These are phyloP conservation scores for Zhuliangozyma blackwelliae DNA, from an alignment of 1,139 yeast species.

Conservation along the genomic window DNA sequence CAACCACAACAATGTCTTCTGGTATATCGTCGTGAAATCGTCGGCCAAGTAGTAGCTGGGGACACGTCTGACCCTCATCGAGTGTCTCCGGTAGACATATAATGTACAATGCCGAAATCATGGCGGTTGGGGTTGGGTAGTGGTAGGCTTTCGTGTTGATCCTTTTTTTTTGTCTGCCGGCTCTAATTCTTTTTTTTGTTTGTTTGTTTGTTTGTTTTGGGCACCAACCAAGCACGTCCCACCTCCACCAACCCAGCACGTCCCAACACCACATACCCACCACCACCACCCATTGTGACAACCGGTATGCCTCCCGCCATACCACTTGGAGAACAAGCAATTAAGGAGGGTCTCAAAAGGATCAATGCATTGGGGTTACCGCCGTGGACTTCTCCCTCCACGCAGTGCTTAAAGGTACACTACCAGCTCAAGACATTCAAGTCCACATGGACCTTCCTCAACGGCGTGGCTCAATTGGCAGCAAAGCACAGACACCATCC, in stretches of 20 bases:
- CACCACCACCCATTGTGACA: no score
- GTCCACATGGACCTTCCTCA: constrained; percentile 63
- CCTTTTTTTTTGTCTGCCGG: no score
- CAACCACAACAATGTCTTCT: constrained; percentile 19
- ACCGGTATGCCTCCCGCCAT: no score
- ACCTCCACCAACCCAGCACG: no score
- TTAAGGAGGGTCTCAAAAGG: constrained; percentile 6
- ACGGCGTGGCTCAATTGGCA: constrained; percentile 56
- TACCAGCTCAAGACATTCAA: constrained; percentile 49
- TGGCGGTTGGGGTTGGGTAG: constrained; percentile 8
- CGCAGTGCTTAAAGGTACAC: constrained; percentile 9
- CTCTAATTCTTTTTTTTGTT: no score
- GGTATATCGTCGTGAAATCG: constrained; percentile 33
- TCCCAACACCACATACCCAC: no score
- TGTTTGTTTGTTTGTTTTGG: no score
- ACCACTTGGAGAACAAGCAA: constrained; percentile 6
- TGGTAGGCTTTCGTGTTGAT: no score
- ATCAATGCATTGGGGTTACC: constrained; percentile 11
- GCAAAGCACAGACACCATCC: constrained; percentile 73
- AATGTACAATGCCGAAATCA: constrained; percentile 39
- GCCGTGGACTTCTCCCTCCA: constrained; percentile 11
- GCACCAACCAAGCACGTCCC: no score
- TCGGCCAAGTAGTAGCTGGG: constrained; percentile 35
- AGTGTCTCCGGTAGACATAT: constrained; percentile 31
- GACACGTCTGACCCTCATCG: constrained; percentile 20